Evolutionary conservation across 2,329 filamentous ascomycete genomes (phyloP).

Genomic region (Penicillium freii): DNA sequence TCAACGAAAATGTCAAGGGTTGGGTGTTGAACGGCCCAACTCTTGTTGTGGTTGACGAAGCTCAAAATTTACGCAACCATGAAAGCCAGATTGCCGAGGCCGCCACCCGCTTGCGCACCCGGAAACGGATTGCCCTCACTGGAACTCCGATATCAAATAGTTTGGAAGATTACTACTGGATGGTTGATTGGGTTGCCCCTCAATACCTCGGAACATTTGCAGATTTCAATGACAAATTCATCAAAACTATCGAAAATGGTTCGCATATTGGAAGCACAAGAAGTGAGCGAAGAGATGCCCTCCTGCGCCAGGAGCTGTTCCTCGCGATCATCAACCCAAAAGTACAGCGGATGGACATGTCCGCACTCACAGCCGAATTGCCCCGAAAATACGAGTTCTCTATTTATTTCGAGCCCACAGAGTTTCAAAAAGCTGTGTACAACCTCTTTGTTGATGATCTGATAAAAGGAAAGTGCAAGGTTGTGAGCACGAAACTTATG

Average conservation of each 20-base stretch:
- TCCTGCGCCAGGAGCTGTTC: constrained; percentile 68
- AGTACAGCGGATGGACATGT: constrained; percentile 71
- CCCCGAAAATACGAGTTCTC: constrained; percentile 80
- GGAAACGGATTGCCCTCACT: constrained; percentile 75
- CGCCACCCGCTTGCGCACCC: constrained; percentile 62
- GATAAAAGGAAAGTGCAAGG: too few relatives aligned
- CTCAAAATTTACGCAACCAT: constrained; percentile 73
- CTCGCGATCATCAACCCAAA: constrained; percentile 73
- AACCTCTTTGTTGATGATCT: constrained; percentile 38
- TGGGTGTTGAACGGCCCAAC: constrained; percentile 62
- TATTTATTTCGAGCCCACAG: constrained; percentile 68
- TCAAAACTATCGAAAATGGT: constrained; percentile 69
- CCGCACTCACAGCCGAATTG: constrained; percentile 63
- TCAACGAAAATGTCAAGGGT: constrained; percentile 34
- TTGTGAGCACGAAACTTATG: constrained; percentile 41
- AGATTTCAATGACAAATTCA: constrained; percentile 71
- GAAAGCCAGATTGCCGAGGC: constrained; percentile 53
- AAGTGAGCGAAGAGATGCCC: constrained; percentile 56
- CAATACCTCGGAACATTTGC: constrained; percentile 67
- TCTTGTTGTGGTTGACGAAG: constrained; percentile 81
- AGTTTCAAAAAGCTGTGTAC: constrained; percentile 65
- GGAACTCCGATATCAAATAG: constrained; percentile 85
- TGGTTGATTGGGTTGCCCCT: constrained; percentile 84
- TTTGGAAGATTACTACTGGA: constrained; percentile 77
- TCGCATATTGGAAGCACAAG: constrained; percentile 63